Evolutionary conservation across 768 basidiomycete species (phyloP).

Genomic region (Ramaria sp.): DNA sequence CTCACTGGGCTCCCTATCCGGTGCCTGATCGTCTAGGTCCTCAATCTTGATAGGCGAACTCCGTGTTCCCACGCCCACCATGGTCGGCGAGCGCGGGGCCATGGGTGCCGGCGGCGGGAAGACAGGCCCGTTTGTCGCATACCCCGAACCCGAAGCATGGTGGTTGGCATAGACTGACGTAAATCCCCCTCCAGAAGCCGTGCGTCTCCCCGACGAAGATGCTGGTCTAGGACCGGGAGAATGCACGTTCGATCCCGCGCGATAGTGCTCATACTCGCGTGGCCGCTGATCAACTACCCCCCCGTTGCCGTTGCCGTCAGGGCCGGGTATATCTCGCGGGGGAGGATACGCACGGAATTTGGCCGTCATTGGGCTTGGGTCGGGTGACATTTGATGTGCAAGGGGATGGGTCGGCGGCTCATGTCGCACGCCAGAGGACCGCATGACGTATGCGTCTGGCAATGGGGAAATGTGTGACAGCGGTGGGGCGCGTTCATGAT

Average conservation of each 20-base stretch:
- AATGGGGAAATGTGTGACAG: background rate
- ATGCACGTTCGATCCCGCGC: no score
- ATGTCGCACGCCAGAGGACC: background rate
- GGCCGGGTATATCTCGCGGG: background rate
- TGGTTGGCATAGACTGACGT: no score
- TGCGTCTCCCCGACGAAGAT: no score
- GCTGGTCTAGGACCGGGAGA: no score
- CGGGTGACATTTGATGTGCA: background rate
- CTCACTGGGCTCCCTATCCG: background rate
- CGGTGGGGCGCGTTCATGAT: background rate
- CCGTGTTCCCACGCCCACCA: background rate
- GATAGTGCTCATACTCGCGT: background rate
- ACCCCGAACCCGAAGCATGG: background rate
- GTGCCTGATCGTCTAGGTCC: background rate
- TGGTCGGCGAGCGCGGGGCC: background rate
- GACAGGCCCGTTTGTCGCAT: background rate
- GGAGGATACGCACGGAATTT: background rate
- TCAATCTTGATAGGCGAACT: background rate
- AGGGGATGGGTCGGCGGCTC: background rate
- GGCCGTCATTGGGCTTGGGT: background rate
- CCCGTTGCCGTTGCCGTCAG: background rate
- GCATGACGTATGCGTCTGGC: background rate
- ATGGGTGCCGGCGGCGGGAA: background rate
- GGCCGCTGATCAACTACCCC: background rate
- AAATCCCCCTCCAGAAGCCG: no score